These are phyloP conservation scores for Quercus robur DNA, from an alignment of 306 rosid species.

Conservation along the genomic window DNA sequence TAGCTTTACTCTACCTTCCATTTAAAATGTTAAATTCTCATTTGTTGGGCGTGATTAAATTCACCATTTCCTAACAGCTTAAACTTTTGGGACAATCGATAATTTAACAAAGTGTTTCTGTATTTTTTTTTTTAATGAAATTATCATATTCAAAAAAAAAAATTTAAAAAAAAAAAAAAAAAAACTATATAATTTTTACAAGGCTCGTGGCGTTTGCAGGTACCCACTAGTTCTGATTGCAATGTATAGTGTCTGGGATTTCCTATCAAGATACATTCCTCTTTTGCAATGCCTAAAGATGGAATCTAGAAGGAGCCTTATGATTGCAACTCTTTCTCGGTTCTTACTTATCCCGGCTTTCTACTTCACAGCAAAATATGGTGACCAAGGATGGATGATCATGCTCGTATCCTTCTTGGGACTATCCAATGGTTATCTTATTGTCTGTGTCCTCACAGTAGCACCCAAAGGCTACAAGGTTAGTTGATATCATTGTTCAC, in stretches of 20 bases:
- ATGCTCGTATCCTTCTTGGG: slow-evolving; percentile 65
- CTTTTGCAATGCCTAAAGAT: slow-evolving; percentile 54
- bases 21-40: too few species aligned
- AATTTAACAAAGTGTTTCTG: too few species aligned
- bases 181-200: neutral
- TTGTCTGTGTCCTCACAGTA: slow-evolving; percentile 70
- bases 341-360: slow-evolving; percentile 70
- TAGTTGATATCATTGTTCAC: neutral
- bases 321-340: slow-evolving; percentile 38
- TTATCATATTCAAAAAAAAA: too few species aligned
- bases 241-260: slow-evolving; percentile 58
- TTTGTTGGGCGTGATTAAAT: too few species aligned
- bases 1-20: too few species aligned
- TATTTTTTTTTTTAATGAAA: neutral
- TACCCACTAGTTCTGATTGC: slow-evolving; percentile 68
- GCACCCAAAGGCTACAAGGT: slow-evolving; percentile 82
- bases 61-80: too few species aligned
- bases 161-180: neutral
- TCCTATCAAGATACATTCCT: slow-evolving; percentile 66
- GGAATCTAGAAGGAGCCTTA: slow-evolving; percentile 65
- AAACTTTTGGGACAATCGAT: too few species aligned
- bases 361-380: slow-evolving; percentile 80
- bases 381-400: slow-evolving; percentile 87
- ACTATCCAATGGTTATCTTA: slow-evolving; percentile 73
- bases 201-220: slow-evolving; percentile 37